phyloP scores from a whole-genome alignment of 2,329 filamentous ascomycete genomes.

The Cadophora gregata region DNA sequence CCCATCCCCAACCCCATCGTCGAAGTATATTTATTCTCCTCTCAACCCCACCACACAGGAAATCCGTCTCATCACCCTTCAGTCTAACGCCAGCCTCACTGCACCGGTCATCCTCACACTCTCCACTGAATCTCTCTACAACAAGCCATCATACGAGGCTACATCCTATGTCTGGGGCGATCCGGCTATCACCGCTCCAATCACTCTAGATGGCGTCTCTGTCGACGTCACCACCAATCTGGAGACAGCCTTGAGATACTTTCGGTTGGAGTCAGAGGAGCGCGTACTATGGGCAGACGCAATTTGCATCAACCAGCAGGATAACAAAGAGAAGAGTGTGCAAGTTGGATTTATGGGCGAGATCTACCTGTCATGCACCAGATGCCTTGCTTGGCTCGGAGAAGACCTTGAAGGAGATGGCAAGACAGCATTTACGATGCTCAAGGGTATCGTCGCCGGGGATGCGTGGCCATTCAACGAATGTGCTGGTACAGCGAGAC shows the following conservation, averaged over 20 bases:
- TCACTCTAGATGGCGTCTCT: not conserved
- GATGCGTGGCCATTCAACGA: not conserved
- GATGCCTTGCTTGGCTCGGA: not conserved
- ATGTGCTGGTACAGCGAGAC: not conserved
- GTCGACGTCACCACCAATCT: conserved; percentile 1
- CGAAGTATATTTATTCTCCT: not conserved
- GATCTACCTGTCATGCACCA: not conserved
- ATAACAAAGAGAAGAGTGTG: not conserved
- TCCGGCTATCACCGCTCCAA: not conserved
- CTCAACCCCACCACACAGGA: not conserved
- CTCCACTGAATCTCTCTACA: not conserved
- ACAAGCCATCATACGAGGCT: not conserved
- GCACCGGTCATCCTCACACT: not conserved
- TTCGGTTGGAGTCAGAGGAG: not conserved
- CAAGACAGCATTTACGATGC: not conserved
- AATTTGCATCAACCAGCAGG: conserved; percentile 1
- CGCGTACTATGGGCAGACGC: conserved; percentile 7
- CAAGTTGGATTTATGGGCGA: conserved; percentile 4
- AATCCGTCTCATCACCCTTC: not conserved
- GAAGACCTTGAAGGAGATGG: not conserved
- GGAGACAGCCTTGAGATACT: not conserved
- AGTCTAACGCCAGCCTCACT: not conserved
- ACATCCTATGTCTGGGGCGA: conserved; percentile 8
- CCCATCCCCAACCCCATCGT: not conserved
- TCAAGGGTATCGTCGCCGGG: not conserved